A percentile compares a stretch with the other conserved stretches of the same genome.
phyloP scores from a whole-genome alignment of 805 yeast species.

The Wickerhamomyces kurtzmanii region DNA sequence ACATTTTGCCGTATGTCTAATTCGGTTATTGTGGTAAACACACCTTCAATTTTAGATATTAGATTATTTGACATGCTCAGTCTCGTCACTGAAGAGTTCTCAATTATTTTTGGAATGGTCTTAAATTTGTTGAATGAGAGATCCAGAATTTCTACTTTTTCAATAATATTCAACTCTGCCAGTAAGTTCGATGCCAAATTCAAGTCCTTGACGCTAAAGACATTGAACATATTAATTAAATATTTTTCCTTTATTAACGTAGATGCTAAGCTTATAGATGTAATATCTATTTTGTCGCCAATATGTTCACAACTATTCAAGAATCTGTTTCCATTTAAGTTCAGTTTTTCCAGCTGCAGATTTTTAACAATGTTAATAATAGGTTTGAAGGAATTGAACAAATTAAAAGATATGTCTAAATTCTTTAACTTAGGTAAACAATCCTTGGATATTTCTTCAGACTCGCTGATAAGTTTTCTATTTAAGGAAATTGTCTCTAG shows the following conservation, averaged over 20 bases:
- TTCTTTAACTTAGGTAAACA: slow-evolving; percentile 16
- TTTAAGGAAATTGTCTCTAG: slow-evolving; percentile 44
- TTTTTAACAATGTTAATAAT: slow-evolving; percentile 26
- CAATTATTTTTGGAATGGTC: slow-evolving; percentile 18
- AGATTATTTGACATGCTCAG: slow-evolving; percentile 28
- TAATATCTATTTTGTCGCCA: slow-evolving; percentile 3
- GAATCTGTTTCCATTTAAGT: slow-evolving; percentile 47
- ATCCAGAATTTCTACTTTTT: slow-evolving; percentile 15
- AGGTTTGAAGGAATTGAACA: slow-evolving; percentile 31
- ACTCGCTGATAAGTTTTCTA: slow-evolving; percentile 22
- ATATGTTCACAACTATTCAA: background rate
- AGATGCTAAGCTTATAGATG: slow-evolving; percentile 10
- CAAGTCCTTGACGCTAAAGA: slow-evolving; percentile 7
- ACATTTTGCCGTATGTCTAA: slow-evolving; percentile 46
- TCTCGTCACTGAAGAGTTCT: slow-evolving; percentile 7
- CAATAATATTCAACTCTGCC: background rate
- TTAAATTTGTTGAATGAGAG: slow-evolving; percentile 33
- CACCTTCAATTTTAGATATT: slow-evolving; percentile 9
- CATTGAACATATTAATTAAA: slow-evolving; percentile 8
- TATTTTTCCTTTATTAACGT: background rate
- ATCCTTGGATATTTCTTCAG: background rate
- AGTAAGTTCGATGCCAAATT: slow-evolving; percentile 14
- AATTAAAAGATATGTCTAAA: slow-evolving; percentile 54
- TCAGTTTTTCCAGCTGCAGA: slow-evolving; percentile 29
- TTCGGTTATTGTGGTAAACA: slow-evolving; percentile 6